Base-by-base conservation (phyloP, 1,284 basidiomycete species). In the Athelia sp. region DNA sequence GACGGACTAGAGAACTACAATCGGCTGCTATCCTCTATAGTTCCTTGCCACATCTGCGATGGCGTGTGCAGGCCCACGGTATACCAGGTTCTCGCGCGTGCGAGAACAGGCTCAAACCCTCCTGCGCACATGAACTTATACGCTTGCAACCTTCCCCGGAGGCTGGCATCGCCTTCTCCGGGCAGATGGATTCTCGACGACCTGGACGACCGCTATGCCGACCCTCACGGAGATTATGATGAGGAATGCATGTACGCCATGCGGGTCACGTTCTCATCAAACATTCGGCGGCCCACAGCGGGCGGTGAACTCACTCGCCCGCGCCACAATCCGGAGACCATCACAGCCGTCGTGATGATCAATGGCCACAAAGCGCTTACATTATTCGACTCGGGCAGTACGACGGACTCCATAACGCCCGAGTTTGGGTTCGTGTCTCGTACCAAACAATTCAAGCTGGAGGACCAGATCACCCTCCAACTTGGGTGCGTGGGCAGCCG, bases 351-450 rank as follows among this genome's bases (percentile, higher is more conserved):
- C n/a, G 35, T 56, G 3, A 44, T 40, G 3, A 38, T 63, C 21
- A 61, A 59, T 32, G 59, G 62, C 0, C 4, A 56, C 0, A 17
- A 52, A 11, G 59, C 55, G 1, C 55, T 52, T 2, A 45, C 54
- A 0, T 48, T 63, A 21, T 57, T 64, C 32, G 58, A 64, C 44
- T 54, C 54, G 13, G 60, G 61, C 0, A 58, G 59, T 24, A 62
- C 57, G 0, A 54, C 54, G 1, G 58, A 59, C 48, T 56, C 56
- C 0, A 42, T 62, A 0, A 53, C 52, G 4, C 61, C 61, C 0
- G 57, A 60, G 14, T 58, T 60, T 43, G 54, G 54, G 6, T 29
- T 47, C 1, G 48, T 58, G 1, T 38, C 54, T 0, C 42, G 53
- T 0, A 24, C 56, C 0, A n/a, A 47, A 1, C 17, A 29, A 2